Conservation (phyloP, 768 basidiomycete species). For the Gautieria morchelliformis region DNA sequence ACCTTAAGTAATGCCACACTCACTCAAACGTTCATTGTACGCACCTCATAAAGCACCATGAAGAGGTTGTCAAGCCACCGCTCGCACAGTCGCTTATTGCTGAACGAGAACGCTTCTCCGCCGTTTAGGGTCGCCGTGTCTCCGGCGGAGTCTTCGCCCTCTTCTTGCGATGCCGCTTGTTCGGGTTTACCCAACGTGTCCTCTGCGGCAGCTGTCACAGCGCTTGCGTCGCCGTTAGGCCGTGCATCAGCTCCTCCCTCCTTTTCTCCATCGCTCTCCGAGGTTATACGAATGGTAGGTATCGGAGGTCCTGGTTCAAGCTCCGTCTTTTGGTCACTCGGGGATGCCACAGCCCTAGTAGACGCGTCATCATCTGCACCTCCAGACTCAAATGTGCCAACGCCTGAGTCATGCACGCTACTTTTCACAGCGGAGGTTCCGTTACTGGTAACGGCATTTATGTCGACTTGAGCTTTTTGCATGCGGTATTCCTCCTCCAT, state of each 20-base stretch:
- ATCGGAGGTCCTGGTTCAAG: conserved; percentile 25
- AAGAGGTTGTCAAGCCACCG: conserved; percentile 97
- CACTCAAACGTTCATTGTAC: conserved; percentile 11
- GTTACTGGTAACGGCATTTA: conserved; percentile 20
- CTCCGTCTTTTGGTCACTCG: conserved; percentile 29
- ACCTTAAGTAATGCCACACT: background rate
- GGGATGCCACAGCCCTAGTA: conserved; percentile 48
- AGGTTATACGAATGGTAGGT: conserved; percentile 71
- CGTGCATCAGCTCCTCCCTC: conserved; percentile 32
- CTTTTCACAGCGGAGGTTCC: conserved; percentile 23
- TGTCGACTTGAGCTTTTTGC: conserved; percentile 80
- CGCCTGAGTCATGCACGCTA: conserved; percentile 14
- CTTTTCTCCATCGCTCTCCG: conserved; percentile 50
- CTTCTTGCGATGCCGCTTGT: conserved; percentile 29
- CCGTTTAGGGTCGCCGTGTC: background rate
- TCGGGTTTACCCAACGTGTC: conserved; percentile 25
- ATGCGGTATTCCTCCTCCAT: conserved; percentile 99
- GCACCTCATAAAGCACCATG: conserved; percentile 95
- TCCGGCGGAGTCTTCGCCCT: conserved; percentile 5
- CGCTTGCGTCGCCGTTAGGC: conserved; percentile 21
- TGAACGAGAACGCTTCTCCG: conserved; percentile 78
- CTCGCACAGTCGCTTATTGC: conserved; percentile 93
- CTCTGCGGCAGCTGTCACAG: conserved; percentile 11
- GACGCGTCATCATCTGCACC: conserved; percentile 62
- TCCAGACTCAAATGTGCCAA: conserved; percentile 19